A percentile compares a stretch with the other conserved stretches of the same genome.
Evolutionary conservation across 768 basidiomycete species (phyloP).

Genomic region (Fomitopsis pulvina): DNA sequence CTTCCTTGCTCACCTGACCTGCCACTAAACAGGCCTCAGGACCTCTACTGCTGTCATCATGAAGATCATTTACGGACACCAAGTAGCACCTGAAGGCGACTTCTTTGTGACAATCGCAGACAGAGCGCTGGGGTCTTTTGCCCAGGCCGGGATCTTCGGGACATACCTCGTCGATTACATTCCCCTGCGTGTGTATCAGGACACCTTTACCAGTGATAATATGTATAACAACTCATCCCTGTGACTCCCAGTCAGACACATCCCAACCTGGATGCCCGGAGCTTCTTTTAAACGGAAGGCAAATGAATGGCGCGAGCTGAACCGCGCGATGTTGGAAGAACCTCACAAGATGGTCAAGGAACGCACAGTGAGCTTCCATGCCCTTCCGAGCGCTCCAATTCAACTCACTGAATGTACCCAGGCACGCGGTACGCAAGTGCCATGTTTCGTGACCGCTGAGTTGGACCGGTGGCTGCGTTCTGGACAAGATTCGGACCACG

Average conservation of each 20-base stretch:
- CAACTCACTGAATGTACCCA: neutral
- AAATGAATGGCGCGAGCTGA: conserved; percentile 2
- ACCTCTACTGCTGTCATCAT: conserved; percentile 3
- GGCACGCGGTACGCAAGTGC: neutral
- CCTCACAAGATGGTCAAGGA: conserved; percentile 12
- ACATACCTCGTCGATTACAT: conserved; percentile 39
- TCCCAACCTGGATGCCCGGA: conserved; percentile 21
- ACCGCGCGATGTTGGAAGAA: conserved; percentile 6
- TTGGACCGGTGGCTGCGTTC: conserved; percentile 1
- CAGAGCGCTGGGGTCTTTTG: conserved; percentile 1
- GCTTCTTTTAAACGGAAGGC: conserved; percentile 18
- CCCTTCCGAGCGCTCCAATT: neutral
- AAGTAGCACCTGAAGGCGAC: conserved; percentile 7
- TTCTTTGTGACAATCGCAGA: conserved; percentile 3
- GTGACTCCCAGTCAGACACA: conserved; percentile 14
- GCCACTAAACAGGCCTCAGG: neutral
- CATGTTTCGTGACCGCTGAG: neutral
- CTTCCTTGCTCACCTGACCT: neutral
- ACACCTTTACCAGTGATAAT: too few species aligned
- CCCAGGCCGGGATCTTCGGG: conserved; percentile 31
- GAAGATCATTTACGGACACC: conserved; percentile 4
- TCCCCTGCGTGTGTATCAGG: conserved; percentile 23
- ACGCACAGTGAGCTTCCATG: neutral
- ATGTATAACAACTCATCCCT: too few species aligned
- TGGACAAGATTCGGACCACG: conserved; percentile 10